Percentiles rank a stretch among this genome's conserved stretches.
Conservation (phyloP, 1,284 basidiomycete species). For the Mycena sp. region DNA sequence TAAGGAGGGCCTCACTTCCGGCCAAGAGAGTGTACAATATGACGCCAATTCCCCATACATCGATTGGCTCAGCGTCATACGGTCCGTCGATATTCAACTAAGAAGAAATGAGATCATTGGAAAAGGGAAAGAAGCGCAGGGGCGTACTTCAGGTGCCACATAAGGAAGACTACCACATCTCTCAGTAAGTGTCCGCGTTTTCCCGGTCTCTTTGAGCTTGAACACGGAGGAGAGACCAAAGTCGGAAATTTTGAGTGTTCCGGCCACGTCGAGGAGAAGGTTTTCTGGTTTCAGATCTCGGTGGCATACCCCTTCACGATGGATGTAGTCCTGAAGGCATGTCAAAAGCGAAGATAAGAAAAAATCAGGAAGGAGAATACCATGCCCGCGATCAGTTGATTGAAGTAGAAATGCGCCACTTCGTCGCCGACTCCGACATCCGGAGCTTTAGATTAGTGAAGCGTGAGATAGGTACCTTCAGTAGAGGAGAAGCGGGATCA, state of each 20-base stretch:
- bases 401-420: conserved; percentile 92
- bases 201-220: conserved; percentile 87
- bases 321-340: conserved; percentile 77
- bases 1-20: conserved; percentile 69
- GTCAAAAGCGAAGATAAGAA: conserved; percentile 1
- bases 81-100: conserved; percentile 49
- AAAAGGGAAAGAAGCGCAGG: neutral
- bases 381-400: conserved; percentile 86
- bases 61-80: conserved; percentile 93
- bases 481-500: conserved; percentile 27
- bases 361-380: too few relatives aligned
- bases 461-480: neutral
- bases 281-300: conserved; percentile 98
- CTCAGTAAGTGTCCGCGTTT: conserved; percentile 75
- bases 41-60: conserved; percentile 97
- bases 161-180: conserved; percentile 96
- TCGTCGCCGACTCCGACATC: conserved; percentile 91
- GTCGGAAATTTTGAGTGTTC: conserved; percentile 91
- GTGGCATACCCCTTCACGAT: conserved; percentile 92
- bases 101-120: neutral
- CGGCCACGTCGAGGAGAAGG: conserved; percentile 82
- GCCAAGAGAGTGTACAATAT: conserved; percentile 93
- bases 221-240: conserved; percentile 96
- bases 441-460: conserved; percentile 62
- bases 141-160: conserved; percentile 88